Percentiles rank a stretch among this genome's conserved stretches.
phyloP scores from a whole-genome alignment of 805 yeast species.

The Schwanniomyces occidentalis region DNA sequence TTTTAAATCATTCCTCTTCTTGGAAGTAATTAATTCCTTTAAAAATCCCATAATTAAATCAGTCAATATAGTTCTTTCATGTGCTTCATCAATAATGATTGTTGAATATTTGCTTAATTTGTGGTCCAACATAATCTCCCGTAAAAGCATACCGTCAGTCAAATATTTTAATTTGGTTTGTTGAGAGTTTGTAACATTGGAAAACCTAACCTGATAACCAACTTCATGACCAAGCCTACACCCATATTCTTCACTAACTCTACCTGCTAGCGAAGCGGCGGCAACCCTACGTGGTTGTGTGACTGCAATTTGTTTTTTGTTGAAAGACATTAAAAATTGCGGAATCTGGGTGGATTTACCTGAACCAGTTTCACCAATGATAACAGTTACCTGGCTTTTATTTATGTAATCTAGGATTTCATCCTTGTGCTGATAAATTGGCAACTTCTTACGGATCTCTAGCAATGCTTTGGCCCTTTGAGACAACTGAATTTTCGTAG shows the following conservation, averaged over 20 bases:
- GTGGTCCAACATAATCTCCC: conserved; percentile 84
- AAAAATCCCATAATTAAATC: conserved; percentile 89
- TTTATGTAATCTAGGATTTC: conserved; percentile 57
- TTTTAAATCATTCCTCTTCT: conserved; percentile 58
- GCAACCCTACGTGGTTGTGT: conserved; percentile 99
- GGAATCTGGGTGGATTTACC: conserved; percentile 98
- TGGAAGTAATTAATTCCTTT: conserved; percentile 55
- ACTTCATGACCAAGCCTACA: conserved; percentile 74
- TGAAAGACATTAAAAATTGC: conserved; percentile 69
- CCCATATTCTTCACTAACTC: conserved; percentile 90
- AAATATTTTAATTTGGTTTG: conserved; percentile 77
- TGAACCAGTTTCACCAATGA: conserved; percentile 97
- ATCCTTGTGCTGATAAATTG: conserved; percentile 72
- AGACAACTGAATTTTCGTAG: conserved; percentile 24
- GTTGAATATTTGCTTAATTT: conserved; percentile 65
- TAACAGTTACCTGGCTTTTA: conserved; percentile 65
- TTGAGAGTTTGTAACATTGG: conserved; percentile 56
- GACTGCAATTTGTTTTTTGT: conserved; percentile 69
- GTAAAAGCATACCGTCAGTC: conserved; percentile 95
- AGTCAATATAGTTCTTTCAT: conserved; percentile 90
- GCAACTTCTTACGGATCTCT: conserved; percentile 58
- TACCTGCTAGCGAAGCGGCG: conserved; percentile 87
- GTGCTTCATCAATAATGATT: conserved; percentile 92
- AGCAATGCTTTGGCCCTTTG: conserved; percentile 47
- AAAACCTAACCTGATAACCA: conserved; percentile 92